Evolutionary conservation across 2,329 filamentous ascomycete species (phyloP), one percentile per base, ranked within the genome.

Genomic region (Cadophora malorum): DNA sequence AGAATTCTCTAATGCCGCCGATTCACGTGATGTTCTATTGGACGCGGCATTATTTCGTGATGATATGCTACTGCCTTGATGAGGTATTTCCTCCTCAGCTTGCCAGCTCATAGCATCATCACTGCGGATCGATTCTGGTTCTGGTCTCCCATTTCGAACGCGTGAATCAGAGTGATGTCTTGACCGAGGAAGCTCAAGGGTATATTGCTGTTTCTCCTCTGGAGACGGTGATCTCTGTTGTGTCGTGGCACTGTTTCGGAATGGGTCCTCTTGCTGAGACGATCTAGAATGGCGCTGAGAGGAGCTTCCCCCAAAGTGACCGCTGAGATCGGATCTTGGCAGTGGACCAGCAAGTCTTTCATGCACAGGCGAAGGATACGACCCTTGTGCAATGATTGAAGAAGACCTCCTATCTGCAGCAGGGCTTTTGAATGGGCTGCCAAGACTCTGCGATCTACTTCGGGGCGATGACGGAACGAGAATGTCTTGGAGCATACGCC

Each of bases 341-440:
- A 73, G 67, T 45, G 66, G 70, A 19, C 68, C 71, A 38, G 64
- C 56, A 25, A 63, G 60, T 31, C 67, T 64, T 21, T 73, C 72
- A 56, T 73, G 64, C 19, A 64, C 56, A 53, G 69, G 66, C 21
- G 66, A 59, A 49, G 67, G 62, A 31, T 72, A 65, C 1, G 68
- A 64, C 14, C 70, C 73, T 64, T 67, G 63, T 52, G 62, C 41
- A 50, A 70, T 33, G 59, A 70, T 75, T 21, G 74, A 72, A 28
- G 71, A 69, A 3, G 71, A 72, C 62, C 66, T 73, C 64, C 72
- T 69, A 31, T 74, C 74, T 33, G 70, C 64, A 28, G 68, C 66
- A 6, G 77, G 76, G 41, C 77, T 78, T 53, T 76, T 77, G 63
- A 78, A 78, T 4, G 77, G 77, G 33, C 77, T 78, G 21, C 76